These are phyloP conservation scores for Pisolithus microcarpus DNA, from an alignment of 768 basidiomycete genomes.

Conservation along the genomic window DNA sequence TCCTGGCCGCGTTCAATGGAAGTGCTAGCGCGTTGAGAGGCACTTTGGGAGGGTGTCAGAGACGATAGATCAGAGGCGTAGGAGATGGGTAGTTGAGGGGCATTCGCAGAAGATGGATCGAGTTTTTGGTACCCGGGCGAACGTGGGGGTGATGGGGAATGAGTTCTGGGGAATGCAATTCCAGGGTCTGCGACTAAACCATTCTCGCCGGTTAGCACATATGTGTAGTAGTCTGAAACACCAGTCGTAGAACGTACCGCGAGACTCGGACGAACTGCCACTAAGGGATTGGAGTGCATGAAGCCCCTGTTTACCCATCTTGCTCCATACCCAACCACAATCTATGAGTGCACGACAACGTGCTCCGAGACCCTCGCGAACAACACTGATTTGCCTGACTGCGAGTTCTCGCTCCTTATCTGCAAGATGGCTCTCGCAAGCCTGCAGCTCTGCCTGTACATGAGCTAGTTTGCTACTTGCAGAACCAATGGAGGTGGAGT, in stretches of 20 bases:
- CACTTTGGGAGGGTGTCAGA: conserved; percentile 69
- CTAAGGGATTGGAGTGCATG: conserved; percentile 15
- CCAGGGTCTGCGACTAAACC: not conserved
- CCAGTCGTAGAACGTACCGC: not conserved
- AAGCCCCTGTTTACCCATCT: conserved; percentile 59
- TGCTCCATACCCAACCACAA: conserved; percentile 62
- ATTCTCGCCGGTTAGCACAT: not conserved
- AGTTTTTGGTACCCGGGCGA: conserved; percentile 3
- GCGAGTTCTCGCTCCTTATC: conserved; percentile 62
- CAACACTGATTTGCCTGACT: conserved; percentile 41
- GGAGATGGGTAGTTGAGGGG: conserved; percentile 15
- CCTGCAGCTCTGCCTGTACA: conserved; percentile 74
- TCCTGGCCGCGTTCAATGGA: conserved; percentile 16
- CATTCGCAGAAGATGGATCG: conserved; percentile 4
- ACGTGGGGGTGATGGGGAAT: conserved; percentile 1
- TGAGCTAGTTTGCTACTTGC: conserved; percentile 44
- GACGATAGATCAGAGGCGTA: conserved; percentile 53
- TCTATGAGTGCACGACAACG: conserved; percentile 61
- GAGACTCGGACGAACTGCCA: not conserved
- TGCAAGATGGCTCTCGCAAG: conserved; percentile 71
- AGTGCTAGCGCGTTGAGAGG: conserved; percentile 43
- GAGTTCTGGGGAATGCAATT: conserved; percentile 1
- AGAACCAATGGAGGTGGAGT: conserved; percentile 15
- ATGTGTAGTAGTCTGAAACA: not conserved
- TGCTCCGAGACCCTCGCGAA: conserved; percentile 54